phyloP scores from a whole-genome alignment of 2,329 filamentous ascomycete species.

The Trichoderma simmonsii region DNA sequence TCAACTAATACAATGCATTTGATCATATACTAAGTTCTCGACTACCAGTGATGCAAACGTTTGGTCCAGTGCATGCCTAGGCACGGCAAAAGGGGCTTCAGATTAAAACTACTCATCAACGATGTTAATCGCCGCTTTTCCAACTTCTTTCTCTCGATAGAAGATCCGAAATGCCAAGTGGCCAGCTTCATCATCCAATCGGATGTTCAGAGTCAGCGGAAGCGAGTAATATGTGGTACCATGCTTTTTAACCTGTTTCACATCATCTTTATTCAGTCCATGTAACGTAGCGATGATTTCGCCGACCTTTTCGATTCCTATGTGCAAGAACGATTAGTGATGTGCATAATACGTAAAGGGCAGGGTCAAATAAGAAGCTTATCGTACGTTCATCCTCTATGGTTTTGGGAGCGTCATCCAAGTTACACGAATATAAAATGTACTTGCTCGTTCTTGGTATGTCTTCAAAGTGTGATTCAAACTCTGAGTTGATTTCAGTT shows the following conservation, averaged over 20 bases:
- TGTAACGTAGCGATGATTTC: neutral
- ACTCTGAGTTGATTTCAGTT: neutral
- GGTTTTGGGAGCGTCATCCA: neutral
- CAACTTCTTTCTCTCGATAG: neutral
- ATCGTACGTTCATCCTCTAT: neutral
- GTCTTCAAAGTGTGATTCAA: accelerated
- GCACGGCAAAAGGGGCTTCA: neutral
- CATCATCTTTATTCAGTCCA: neutral
- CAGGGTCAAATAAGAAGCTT: accelerated
- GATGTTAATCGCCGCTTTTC: conserved; percentile 4
- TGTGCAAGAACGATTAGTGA: neutral
- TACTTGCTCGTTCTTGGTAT: neutral
- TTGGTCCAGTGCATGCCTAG: neutral
- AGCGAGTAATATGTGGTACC: neutral
- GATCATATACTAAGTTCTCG: neutral
- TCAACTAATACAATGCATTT: neutral
- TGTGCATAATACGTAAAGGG: neutral
- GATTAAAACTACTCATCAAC: neutral
- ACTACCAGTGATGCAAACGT: neutral
- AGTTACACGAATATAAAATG: neutral
- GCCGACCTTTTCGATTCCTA: neutral
- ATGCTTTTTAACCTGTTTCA: neutral
- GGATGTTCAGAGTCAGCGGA: conserved; percentile 1
- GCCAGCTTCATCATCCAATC: neutral
- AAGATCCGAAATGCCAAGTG: neutral